Evolutionary conservation across 768 basidiomycete species (phyloP), one percentile per base, ranked within the genome.

Genomic region (Zangia roseola): DNA sequence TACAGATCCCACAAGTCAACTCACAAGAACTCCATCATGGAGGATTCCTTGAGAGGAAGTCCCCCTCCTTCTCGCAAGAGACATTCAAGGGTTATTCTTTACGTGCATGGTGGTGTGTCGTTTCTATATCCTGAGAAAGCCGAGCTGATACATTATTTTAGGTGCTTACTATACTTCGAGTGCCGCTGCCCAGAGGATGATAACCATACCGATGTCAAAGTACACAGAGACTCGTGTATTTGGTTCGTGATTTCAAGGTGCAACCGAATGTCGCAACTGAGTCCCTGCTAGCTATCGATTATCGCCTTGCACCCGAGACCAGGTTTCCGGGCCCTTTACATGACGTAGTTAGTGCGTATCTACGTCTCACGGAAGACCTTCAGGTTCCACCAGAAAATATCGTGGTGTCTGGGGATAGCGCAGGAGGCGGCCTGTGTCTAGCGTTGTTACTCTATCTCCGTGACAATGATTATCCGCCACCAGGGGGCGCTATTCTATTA

Each of bases 251-350:
- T 37, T 35, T 21, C 13, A 28, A 14, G 10, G 20, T 24, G 24
- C 13, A 21, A 17, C 24, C 20, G 20, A 20, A n/a, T 17, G 12
- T 31, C 40, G 35, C 26, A 43, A 48, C 47, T 40, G 8, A 37
- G n/a, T 25, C 19, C 34, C 26, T 38, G 13, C 39, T 74, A 95
- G 77, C 94, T 8, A 74, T 99, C 52, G 93, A 97, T 65, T 99
- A 99, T 69, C 90, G 95, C 10, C 77, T 99, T 30, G 94, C 95
- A 0, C 95, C 95, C 1, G 95, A 99, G 69, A 93, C 93, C 5
- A 79, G 81, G 36, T 99, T 98, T 68, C 95, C 95, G 0, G 91
- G 94, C 0, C 89, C 93, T 37, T 69, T 88, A 6, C 83, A 86
- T 57, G 95, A 99, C 59, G 89, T 85, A 19, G 90, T 94, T 43